Evolutionary conservation across 495 filamentous ascomycete genomes (phyloP), one percentile per base, ranked within the genome.

Genomic region (Daldinia vernicosa): DNA sequence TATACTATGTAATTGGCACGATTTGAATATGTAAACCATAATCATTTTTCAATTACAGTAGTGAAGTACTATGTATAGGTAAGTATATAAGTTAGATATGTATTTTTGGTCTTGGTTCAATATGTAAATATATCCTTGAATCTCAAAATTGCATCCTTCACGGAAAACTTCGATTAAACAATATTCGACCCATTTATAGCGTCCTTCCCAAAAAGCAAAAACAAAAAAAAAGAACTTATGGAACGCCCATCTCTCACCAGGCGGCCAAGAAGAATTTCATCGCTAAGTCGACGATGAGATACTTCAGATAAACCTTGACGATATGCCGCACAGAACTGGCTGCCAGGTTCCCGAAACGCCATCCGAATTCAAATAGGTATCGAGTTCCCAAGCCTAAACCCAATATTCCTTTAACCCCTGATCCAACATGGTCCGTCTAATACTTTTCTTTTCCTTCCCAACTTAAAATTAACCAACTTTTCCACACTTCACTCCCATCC

Each of bases 351-450:
- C 60, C 52, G n/a, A 67, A 67, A 67, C 69, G 60, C 69, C 69
- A 40, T 60, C 63, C 60, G 60, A 67, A 60, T 43, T 33, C 62
- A 72, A 72, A 72, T 64, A 67, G 63, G 69, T 72, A 72, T 72
- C 69, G 63, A 72, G 64, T 67, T 72, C 39, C 64, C 59, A 60
- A 54, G 19, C 35, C 33, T 12, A 57, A 58, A 63, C 43, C 63
- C 52, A 58, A 33, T 24, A 39, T 26, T 30, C 27, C 56, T 28
- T 40, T 45, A 45, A 30, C 37, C 37, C 37, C 22, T 56, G 33
- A 17, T 45, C 63, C 63, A 17, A 24, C 37, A 30, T 24, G 11
- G 35, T 66, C 63, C 63, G 30, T 62, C 63, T 62, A 63, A 22
- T 40, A 17, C 51, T 58, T 67, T 58, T 47, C 30, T 33, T 59